Conservation (phyloP, 78 protist genomes). For the Dictyostelium firmibasis region DNA sequence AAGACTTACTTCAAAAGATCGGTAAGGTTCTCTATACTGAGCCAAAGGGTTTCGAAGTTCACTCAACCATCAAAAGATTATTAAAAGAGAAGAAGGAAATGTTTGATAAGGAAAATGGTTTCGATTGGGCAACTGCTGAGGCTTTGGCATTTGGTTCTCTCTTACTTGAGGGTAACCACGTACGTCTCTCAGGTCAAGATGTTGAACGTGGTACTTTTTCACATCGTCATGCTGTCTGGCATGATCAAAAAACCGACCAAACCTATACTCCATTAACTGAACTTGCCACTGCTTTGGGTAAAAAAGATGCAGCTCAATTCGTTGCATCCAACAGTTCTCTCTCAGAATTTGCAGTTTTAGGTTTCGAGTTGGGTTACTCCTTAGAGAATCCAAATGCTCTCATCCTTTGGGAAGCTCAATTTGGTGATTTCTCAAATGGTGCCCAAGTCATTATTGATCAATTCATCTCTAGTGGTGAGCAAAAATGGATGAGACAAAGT, state of each 20-base stretch:
- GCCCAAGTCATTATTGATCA: slow-evolving; percentile 98
- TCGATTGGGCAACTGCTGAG: slow-evolving; percentile 93
- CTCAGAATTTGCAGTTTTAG: slow-evolving; percentile 88
- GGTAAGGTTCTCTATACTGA: slow-evolving; percentile 52
- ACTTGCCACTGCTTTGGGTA: slow-evolving; percentile 3
- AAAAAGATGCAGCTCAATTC: slow-evolving; percentile 55
- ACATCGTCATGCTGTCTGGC: slow-evolving; percentile 97
- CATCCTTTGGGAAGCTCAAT: slow-evolving; percentile 98
- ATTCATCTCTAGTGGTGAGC: slow-evolving; percentile 92
- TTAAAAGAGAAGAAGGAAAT: slow-evolving; percentile 39
- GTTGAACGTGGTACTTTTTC: slow-evolving; percentile 98
- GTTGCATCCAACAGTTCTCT: slow-evolving; percentile 80
- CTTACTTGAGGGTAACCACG: slow-evolving; percentile 92
- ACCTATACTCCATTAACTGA: slow-evolving; percentile 77
- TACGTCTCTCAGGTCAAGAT: slow-evolving; percentile 96
- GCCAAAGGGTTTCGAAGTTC: slow-evolving; percentile 85
- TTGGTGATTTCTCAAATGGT: slow-evolving; percentile 96
- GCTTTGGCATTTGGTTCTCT: slow-evolving; percentile 90
- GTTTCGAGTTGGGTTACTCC: slow-evolving; percentile 96
- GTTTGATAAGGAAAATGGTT: slow-evolving; percentile 31
- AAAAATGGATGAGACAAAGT: slow-evolving; percentile 93
- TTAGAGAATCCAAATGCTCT: slow-evolving; percentile 89
- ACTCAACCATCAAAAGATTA: slow-evolving; percentile 68
- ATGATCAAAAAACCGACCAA: slow-evolving; percentile 88
- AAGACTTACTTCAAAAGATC: slow-evolving; percentile 25